Conservation (phyloP, 345 rosid species). For the Eucalyptus victrix region DNA sequence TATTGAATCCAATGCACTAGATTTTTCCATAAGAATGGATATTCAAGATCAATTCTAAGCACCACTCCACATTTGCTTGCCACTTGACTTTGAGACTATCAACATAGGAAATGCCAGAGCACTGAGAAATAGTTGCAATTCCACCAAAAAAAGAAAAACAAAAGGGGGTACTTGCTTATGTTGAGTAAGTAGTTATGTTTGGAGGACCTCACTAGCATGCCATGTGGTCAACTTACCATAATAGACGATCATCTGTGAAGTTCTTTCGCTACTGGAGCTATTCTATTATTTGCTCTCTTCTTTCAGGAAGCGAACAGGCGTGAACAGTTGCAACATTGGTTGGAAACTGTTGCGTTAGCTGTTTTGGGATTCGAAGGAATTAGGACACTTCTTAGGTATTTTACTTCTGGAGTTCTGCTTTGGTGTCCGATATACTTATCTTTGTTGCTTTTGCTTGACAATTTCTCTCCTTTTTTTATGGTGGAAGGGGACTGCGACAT, state of each 20-base stretch:
- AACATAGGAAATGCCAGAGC: background rate
- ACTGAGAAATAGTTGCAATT: background rate
- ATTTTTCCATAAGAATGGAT: background rate
- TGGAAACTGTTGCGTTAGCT: slow-evolving; percentile 27
- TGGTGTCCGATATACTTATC: background rate
- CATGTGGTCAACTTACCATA: background rate
- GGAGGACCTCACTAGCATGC: background rate
- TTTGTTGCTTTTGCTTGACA: background rate
- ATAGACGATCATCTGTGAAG: background rate
- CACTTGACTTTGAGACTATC: background rate
- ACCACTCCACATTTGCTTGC: background rate
- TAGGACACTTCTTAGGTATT: slow-evolving; percentile 86
- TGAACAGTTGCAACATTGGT: slow-evolving; percentile 23
- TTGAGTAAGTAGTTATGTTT: background rate
- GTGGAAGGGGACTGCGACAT: background rate
- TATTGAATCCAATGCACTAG: background rate
- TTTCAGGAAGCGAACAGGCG: slow-evolving; percentile 91
- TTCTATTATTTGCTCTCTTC: background rate
- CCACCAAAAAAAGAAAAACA: background rate
- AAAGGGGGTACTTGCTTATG: background rate
- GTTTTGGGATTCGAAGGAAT: slow-evolving; percentile 92
- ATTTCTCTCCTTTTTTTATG: background rate
- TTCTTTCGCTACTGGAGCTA: background rate
- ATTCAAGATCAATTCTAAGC: background rate
- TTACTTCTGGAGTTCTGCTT: background rate